Base-by-base conservation (phyloP, 768 basidiomycete genomes). In the Boletus sp. region DNA sequence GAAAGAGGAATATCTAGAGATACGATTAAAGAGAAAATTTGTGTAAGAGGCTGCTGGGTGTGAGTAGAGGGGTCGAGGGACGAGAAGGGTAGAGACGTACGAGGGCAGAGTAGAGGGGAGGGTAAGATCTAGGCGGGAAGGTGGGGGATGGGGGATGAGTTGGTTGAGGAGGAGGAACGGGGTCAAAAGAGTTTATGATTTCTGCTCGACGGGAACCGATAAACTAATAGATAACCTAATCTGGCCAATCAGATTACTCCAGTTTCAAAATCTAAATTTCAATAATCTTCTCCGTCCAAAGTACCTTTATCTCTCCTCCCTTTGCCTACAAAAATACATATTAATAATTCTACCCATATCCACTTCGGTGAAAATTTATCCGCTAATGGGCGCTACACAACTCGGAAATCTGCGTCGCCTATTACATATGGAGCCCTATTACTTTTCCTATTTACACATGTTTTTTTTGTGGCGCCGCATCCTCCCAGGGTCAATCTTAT, bases 171-270 rank as follows among this genome's bases (percentile, higher is more conserved):
- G 55, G 57, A 70, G 60, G 67, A 54, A 71, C 55, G 69, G 65
- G 60, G 55, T 56, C 55, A 64, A 56, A 64, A 71, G 60, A 58
- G 71, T 71, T 71, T 73, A 73, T 71, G 71, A 73, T 73, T 73
- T 70, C 63, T 70, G 60, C 56, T 68, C 50, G 63, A 68, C 69
- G 72, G 72, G 71, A 72, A 65, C 68, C 72, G 71, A 72, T 73
- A 72, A 72, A 71, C 71, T 71, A 65, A 68, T 60, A 73, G 72
- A 73, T 73, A 71, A 71, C 72, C 55, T 58, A 73, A 71, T 71
- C 65, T 50, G 58, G 58, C 71, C 72, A 72, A 72, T 73, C 71
- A 72, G 71, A 72, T 72, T 68, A 73, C 59, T 60, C 28, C 14
- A 41, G 60, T 72, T 72, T 61, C 59, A 55, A 64, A 68, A 63